Conservation (phyloP, 352 stramenopile species). For the Peronospora farinosa region DNA sequence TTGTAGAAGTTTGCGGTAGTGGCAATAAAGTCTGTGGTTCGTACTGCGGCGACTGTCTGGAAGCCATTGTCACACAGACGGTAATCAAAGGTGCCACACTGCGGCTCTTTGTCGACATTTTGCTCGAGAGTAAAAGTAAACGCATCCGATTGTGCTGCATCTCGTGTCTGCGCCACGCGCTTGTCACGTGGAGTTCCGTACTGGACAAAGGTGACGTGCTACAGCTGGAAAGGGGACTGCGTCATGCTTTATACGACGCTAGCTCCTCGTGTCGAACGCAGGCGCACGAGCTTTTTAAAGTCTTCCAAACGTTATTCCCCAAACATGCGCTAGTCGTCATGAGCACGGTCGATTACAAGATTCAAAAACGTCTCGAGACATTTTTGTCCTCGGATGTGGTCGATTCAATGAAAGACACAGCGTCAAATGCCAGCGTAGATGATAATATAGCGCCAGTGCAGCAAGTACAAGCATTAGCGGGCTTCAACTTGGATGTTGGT, state of each 20-base stretch:
- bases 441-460: constrained; percentile 27
- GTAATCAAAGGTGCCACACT: constrained; percentile 72
- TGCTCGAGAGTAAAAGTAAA: constrained; percentile 79
- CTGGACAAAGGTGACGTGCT: constrained; percentile 78
- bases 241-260: constrained; percentile 67
- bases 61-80: constrained; percentile 54
- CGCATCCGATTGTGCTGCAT: constrained; percentile 73
- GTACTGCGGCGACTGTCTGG: constrained; percentile 76
- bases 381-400: constrained; percentile 34
- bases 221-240: constrained; percentile 70
- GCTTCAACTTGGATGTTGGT: constrained; percentile 50
- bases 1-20: constrained; percentile 73
- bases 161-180: constrained; percentile 42
- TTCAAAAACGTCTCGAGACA: constrained; percentile 71
- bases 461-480: constrained; percentile 27
- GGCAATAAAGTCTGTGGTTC: constrained; percentile 79
- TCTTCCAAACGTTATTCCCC: constrained; percentile 73
- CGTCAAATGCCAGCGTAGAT: constrained; percentile 50
- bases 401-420: constrained; percentile 24
- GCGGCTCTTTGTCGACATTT: constrained; percentile 63
- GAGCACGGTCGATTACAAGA: constrained; percentile 71
- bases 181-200: constrained; percentile 60
- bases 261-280: constrained; percentile 65
- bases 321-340: constrained; percentile 66
- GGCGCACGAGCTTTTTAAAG: constrained; percentile 59